A percentile compares a stretch with the other conserved stretches of the same genome.
Conservation (phyloP, 2,329 filamentous ascomycete species). For the Colletotrichum nymphaeae region DNA sequence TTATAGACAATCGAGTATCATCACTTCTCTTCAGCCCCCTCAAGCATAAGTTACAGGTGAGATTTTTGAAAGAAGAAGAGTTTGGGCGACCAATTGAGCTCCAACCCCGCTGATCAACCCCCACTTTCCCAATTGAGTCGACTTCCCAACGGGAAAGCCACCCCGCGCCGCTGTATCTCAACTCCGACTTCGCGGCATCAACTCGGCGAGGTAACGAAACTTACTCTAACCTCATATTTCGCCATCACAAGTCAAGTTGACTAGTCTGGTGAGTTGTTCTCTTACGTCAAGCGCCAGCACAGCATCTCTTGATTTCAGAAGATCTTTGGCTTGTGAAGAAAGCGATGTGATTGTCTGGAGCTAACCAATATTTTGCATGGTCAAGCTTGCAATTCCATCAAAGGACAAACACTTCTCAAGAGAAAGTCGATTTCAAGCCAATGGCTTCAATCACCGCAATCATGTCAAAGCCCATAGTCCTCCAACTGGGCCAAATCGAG, state of each 20-base stretch:
- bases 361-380: background rate
- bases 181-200: background rate
- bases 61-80: background rate
- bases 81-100: conserved; percentile 13
- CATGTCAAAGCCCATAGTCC: conserved; percentile 45
- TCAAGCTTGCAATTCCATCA: background rate
- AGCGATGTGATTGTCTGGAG: background rate
- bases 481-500: conserved; percentile 52
- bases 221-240: background rate
- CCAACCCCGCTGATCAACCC: conserved; percentile 12
- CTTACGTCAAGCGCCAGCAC: background rate
- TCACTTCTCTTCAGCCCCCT: no score
- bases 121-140: conserved; percentile 17
- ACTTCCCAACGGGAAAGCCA: conserved; percentile 2
- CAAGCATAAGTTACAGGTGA: no score
- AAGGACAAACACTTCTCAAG: background rate
- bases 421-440: background rate
- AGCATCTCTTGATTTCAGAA: no score
- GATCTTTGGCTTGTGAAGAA: background rate
- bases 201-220: background rate
- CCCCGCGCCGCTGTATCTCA: conserved; percentile 10
- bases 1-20: no score
- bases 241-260: background rate
- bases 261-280: background rate
- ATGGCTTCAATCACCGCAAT: background rate